Evolutionary conservation across 2,329 filamentous ascomycete genomes (phyloP).

Genomic region (Ophiostoma sp.): DNA sequence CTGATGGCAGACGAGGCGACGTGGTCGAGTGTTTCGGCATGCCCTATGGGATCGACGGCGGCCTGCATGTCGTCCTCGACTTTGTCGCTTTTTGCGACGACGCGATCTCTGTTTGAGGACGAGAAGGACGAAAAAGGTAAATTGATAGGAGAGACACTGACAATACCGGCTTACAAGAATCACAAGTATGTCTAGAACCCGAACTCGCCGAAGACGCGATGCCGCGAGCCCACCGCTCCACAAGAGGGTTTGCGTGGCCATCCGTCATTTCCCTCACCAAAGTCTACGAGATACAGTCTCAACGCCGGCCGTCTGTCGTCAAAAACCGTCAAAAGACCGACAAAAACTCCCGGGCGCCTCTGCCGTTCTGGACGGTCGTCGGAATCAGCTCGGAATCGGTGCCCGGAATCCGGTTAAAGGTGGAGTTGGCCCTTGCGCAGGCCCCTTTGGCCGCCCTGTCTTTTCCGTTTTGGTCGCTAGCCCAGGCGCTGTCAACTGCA

Average conservation of each 20-base stretch:
- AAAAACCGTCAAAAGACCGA: not conserved
- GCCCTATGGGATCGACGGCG: not conserved
- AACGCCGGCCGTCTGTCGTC: not conserved
- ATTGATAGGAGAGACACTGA: no score
- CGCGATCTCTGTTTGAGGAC: not conserved
- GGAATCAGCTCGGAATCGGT: slow-evolving; percentile 7
- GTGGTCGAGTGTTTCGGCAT: not conserved
- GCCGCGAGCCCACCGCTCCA: not conserved
- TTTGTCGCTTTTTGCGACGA: not conserved
- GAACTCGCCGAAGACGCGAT: not conserved
- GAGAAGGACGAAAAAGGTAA: not conserved
- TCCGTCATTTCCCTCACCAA: not conserved
- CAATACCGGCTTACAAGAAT: no score
- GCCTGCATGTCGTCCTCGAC: not conserved
- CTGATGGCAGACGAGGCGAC: not conserved
- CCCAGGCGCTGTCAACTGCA: not conserved
- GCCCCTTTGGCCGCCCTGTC: not conserved
- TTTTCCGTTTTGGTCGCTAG: not conserved
- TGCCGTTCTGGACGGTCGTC: not conserved
- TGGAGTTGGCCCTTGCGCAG: not conserved
- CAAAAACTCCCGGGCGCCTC: not conserved
- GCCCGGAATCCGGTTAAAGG: not conserved
- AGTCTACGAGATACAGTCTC: not conserved
- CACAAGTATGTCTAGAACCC: no score
- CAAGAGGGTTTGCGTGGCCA: not conserved